Evolutionary conservation across 176 grass and related monocot species (phyloP).

Genomic region (Typha latifolia): DNA sequence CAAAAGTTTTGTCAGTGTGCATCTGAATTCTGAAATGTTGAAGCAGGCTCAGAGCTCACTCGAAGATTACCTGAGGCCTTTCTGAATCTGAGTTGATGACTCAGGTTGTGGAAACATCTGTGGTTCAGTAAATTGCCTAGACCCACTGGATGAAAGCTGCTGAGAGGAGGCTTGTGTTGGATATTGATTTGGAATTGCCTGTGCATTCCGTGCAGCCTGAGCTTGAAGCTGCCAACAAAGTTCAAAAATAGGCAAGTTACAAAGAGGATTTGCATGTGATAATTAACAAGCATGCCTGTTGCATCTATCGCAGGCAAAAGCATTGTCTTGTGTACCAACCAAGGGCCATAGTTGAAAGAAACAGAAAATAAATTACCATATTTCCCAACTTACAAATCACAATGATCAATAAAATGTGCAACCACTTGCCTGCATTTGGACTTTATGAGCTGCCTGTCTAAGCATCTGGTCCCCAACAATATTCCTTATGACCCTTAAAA

Average conservation of each 20-base stretch:
- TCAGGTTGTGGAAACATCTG: slow-evolving; percentile 17
- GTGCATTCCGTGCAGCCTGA: slow-evolving; percentile 33
- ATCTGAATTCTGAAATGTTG: slow-evolving; percentile 29
- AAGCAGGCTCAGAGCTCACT: slow-evolving; percentile 24
- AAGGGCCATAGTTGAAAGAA: not conserved
- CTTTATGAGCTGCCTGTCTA: slow-evolving; percentile 72
- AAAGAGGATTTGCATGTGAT: slow-evolving; percentile 17
- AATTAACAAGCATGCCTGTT: too few relatives aligned
- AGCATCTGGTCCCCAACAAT: slow-evolving; percentile 99
- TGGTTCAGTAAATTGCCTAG: slow-evolving; percentile 19
- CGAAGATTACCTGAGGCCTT: slow-evolving; percentile 1
- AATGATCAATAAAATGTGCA: not conserved
- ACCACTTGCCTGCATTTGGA: slow-evolving; percentile 71
- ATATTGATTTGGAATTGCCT: slow-evolving; percentile 48
- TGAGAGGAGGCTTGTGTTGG: slow-evolving; percentile 55
- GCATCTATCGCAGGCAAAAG: not conserved
- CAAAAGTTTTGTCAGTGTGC: not conserved
- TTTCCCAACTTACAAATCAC: not conserved
- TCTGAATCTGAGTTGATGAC: slow-evolving; percentile 17
- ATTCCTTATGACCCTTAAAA: slow-evolving; percentile 76
- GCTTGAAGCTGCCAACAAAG: slow-evolving; percentile 33
- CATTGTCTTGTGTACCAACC: not conserved
- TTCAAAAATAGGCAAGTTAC: slow-evolving; percentile 19
- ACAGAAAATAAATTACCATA: not conserved
- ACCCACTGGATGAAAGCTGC: slow-evolving; percentile 46